Evolutionary conservation across 768 basidiomycete species (phyloP), one percentile per base, ranked within the genome.

Genomic region (Suillus lakei): DNA sequence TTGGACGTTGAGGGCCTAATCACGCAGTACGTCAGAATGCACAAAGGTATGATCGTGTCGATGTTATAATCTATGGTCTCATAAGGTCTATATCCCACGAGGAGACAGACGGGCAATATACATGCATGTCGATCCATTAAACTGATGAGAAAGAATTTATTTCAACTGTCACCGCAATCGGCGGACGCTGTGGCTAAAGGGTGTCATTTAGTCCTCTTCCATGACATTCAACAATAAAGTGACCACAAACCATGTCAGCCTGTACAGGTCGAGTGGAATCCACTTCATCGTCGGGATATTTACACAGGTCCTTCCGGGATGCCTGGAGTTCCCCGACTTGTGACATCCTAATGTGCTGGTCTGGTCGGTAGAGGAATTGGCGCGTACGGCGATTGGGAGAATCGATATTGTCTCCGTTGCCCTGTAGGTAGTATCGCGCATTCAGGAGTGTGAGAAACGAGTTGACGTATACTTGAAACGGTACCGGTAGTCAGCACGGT

Each of bases 401-500:
- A 30, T 53, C 26, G 26, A 4, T 51, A 9, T 16, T 28, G 15
- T 51, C 9, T 10, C 26, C 41, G 15, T n/a, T 32, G 32, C 21
- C n/a, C 12, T 39, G 18, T 28, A 61, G n/a, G 39, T 50, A 61
- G 41, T 61, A 44, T 38, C 26, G 60, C 32, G 26, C 23, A 18
- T 61, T 61, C 18, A 61, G 39, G 21, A 61, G 60, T 18, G 60
- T 13, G 26, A 61, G 28, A 23, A 41, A 61, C 3, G 60, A 39
- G 60, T 46, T 46, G 18, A 61, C 41, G 18, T 61, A 61, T 28
- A 61, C 60, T 61, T 39, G 39, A 59, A 59, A 59, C 16, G 48
- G 15, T 3, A 38, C 38, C 36, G 9, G 16, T 8, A 28, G 50
- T 51, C 28, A 51, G 50, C 16, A 28, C 26, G 13, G 7, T 51